Evolutionary conservation across 768 basidiomycete species (phyloP).

Genomic region (Naganishia randhawae): DNA sequence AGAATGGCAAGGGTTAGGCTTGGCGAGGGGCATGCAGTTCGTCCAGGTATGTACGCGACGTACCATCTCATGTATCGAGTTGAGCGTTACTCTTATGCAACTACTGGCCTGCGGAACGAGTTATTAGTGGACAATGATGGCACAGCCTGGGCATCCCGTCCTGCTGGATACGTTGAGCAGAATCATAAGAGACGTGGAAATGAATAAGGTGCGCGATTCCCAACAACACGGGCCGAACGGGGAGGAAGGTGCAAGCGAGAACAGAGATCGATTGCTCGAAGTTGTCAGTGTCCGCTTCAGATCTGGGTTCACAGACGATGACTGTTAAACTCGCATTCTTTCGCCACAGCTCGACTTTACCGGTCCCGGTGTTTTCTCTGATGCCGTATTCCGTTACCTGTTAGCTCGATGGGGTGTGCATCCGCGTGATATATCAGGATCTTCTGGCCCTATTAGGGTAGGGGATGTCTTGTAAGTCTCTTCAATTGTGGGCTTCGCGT

Average conservation of each 20-base stretch:
- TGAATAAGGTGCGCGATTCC: conserved; percentile 19
- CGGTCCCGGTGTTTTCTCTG: conserved; percentile 35
- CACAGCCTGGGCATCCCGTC: conserved; percentile 36
- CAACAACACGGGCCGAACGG: neutral
- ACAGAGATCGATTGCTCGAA: neutral
- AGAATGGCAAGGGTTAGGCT: conserved; percentile 34
- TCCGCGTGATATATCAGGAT: conserved; percentile 20
- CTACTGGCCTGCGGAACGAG: neutral
- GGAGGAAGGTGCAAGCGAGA: neutral
- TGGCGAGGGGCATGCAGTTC: conserved; percentile 36
- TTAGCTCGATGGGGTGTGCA: conserved; percentile 22
- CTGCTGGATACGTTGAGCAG: conserved; percentile 36
- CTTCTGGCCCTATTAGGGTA: neutral
- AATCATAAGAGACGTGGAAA: conserved; percentile 27
- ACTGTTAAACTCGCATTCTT: no score
- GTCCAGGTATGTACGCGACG: conserved; percentile 14
- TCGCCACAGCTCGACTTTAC: conserved; percentile 33
- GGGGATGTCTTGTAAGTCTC: conserved; percentile 25
- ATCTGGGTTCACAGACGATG: neutral
- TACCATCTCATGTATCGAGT: no score
- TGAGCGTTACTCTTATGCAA: neutral
- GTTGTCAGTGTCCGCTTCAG: neutral
- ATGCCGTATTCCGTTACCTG: conserved; percentile 26
- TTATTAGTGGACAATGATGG: conserved; percentile 37
- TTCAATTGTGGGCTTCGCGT: neutral